Base-by-base conservation (phyloP, 1,139 yeast species). In the Keqinozyma sinolaborantium region DNA sequence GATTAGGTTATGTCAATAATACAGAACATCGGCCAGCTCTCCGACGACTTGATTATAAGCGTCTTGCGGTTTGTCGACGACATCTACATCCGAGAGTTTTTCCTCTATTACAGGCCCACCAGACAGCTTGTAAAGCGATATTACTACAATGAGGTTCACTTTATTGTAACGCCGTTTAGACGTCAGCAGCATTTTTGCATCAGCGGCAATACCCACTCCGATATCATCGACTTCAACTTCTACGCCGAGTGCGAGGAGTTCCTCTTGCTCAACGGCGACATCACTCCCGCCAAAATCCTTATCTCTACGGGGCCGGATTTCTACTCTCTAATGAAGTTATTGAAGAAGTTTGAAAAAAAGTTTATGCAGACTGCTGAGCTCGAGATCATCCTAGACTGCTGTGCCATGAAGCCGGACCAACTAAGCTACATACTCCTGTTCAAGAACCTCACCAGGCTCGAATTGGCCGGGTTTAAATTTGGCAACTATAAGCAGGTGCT, bases 301-400 rank as follows among this genome's bases (percentile, higher is more conserved):
- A 40, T 64, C 20, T 41, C 57, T n/a, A 51, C 61, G 14, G 64
- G 66, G 11, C 57, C 58, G 12, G 70, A 63, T 36, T 60, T 60
- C 39, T 36, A 40, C 20, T 53, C 64, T 3, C 39, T 64, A 35
- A 51, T 45, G 23, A 44, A 45, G 2, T 38, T 65, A 16, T 42
- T 65, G 31, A 30, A 29, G 3, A 42, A 46, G 16, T 55, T 48
- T 31, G 31, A 48, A 15, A 32, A 30, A 0, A 31, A 59, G 24
- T 40, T 64, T 5, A 20, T 23, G 2, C 28, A 42, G 12, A 40
- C 49, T 1, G 34, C 34, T 4, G 20, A 38, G 8, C 33, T 65
- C 7, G 61, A 60, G 19, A 38, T 64, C 10, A 41, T 57, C 5
- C 34, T 64, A 9, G 70, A 62, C 10, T 36, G 38, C 3, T 25